Base-by-base conservation (phyloP, 179 eudicot species). In the Amaranthus tricolor region DNA sequence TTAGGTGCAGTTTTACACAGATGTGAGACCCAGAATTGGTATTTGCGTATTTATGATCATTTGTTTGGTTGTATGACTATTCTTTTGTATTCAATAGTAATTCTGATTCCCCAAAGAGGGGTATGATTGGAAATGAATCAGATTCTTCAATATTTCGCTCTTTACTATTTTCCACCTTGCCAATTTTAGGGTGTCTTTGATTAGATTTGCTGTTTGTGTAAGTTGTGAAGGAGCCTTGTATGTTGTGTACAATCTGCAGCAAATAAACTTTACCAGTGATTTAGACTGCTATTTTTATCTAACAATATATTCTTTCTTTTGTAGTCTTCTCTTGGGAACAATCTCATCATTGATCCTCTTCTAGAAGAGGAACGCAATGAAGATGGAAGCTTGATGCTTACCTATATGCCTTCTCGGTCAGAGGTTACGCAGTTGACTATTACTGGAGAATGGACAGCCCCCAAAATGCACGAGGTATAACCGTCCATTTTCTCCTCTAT, bases 361-460 rank as follows among this genome's bases (percentile, higher is more conserved):
- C 76, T 81, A 9, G 99, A 90, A 78, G 98, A 94, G 84, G 97
- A 95, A 84, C 85, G 82, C 83, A 79, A 84, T 78, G 91, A 92
- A 89, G 99, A 93, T 79, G 99, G 97, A 67, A 86, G 95, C 78
- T 80, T 93, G 47, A 79, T 89, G 89, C 78, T 94, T 53, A 84
- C 96, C 43, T 87, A 88, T 74, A 90, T 92, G 94, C 90, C 98
- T 73, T 88, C 89, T n/a, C 93, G 96, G 58, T 84, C 86, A 20
- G 97, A 92, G 86, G 93, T 94, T 43, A 94, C 96, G 43, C 98
- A 94, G 70, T 76, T 94, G 84, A 85, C 88, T 56, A 72, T 90
- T 70, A 84, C 97, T 2, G 98, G 97, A 75, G 95, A 93, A 78
- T 95, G 97, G 99, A 85, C 96, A 9, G 85, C 95, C 45, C 81